Evolutionary conservation across 495 filamentous ascomycete genomes (phyloP), one percentile per base, ranked within the genome.

Genomic region (Clohesyomyces aquaticus): DNA sequence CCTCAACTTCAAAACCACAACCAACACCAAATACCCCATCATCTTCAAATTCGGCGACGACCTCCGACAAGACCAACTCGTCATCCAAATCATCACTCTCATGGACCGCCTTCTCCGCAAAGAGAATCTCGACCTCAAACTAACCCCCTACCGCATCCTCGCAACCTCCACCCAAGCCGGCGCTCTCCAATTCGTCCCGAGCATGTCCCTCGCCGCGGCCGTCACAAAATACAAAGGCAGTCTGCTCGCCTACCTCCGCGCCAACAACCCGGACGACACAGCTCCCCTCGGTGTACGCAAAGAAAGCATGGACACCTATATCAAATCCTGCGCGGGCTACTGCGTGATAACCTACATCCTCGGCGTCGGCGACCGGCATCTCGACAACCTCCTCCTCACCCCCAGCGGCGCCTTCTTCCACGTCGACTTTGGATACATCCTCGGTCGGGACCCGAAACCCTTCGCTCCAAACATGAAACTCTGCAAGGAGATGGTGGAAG

Each of bases 341-440:
- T 97, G 95, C 73, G 94, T 99, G 19, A 97, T 99, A 71, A 99
- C 94, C 0, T 99, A 98, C 76, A 87, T 99, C 35, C 86, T 99
- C n/a, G 94, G 94, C 27, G 94, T 99, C 26, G 94, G 94, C 42
- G 94, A 99, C 72, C 87, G 94, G 0, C 94, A 99, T 75, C 82
- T 98, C 11, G 94, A 99, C 72, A 99, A 99, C 73, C 84, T 99
- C 4, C 87, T 98, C 32, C 83, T 99, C 9, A 82, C 91, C 0
- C 93, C 95, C 12, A 87, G 91, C 68, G 94, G 90, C 3, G 90
- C 93, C 72, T 99, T 99, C 78, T 98, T 99, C 83, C 94, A 99
- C 75, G 91, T 90, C 28, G 94, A 98, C 71, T 98, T 99, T 67
- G 93, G 95, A 32, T 99, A 93, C 77, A 98, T 99, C 63, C 88